These are phyloP conservation scores for Coleophoma eucalyptorum DNA, from an alignment of 2,329 filamentous ascomycete genomes.

Conservation along the genomic window DNA sequence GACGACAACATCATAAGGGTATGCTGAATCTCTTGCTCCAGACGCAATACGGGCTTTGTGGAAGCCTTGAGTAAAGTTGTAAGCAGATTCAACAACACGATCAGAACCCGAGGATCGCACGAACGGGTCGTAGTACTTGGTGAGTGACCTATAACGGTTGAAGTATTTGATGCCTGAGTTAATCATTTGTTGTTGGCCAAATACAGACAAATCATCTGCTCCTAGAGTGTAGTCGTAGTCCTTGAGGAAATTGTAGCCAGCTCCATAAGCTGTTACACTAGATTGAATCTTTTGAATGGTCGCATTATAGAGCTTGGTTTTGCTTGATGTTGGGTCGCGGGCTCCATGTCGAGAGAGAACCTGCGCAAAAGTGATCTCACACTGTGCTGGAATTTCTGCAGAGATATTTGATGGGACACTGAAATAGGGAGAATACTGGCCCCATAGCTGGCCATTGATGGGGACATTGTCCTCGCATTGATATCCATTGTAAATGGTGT, in stretches of 20 bases:
- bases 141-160: constrained; percentile 63
- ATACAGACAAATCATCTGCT: constrained; percentile 62
- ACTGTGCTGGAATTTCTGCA: constrained; percentile 57
- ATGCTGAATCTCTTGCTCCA: constrained; percentile 31
- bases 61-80: constrained; percentile 74
- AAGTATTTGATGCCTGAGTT: constrained; percentile 77
- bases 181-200: constrained; percentile 67
- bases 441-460: constrained; percentile 49
- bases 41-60: constrained; percentile 43
- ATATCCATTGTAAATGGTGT: constrained; percentile 23
- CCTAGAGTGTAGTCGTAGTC: constrained; percentile 70
- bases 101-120: constrained; percentile 66
- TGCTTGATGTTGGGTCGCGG: constrained; percentile 70
- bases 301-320: constrained; percentile 58
- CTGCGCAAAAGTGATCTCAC: constrained; percentile 74
- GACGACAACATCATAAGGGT: constrained; percentile 55
- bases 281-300: constrained; percentile 64
- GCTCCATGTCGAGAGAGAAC: constrained; percentile 82
- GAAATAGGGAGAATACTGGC: constrained; percentile 86
- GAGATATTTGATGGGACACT: constrained; percentile 65
- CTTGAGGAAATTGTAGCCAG: constrained; percentile 65
- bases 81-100: constrained; percentile 70
- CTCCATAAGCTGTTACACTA: constrained; percentile 49
- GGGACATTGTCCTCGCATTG: constrained; percentile 26
- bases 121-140: constrained; percentile 58